Base-by-base conservation (phyloP, 2,329 filamentous ascomycete species). In the Calonectria pauciramosa region DNA sequence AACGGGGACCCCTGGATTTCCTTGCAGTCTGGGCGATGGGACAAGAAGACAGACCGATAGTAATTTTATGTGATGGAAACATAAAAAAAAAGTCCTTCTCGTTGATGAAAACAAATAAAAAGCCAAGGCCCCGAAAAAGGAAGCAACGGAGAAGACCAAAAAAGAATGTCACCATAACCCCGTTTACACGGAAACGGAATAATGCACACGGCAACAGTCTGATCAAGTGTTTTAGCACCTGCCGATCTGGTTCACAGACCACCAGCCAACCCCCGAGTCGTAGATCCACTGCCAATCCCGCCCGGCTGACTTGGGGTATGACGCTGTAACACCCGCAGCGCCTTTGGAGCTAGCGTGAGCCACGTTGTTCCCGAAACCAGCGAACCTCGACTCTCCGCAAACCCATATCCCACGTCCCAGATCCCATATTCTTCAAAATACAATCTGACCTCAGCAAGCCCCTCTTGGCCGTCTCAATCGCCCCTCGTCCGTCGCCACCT, bases 291-390 rank as follows among this genome's bases (percentile, higher is more conserved):
- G 26, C 60, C 60, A 65, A 47, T 44, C 38, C 60, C 38, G 41
- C 60, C 56, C 56, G 30, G 56, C 20, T 59, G 32, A 32, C 8
- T 52, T 64, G 38, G 14, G 66, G 38, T 59, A 73, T 66, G 59
- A 70, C 59, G 68, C 67, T 66, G 60, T 65, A 65, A 47, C 60
- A 65, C 38, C 38, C 38, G n/a, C 56, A 47, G 36, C 41, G 52
- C 71, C 54, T 28, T 23, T 60, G 34, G 30, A 23, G 28, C 51
- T 38, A 60, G 68, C 63, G 47, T 54, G 28, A 67, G 72, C 72
- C 72, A 74, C 72, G 72, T 54, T 71, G 68, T 71, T 74, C 72
- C 63, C 51, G 52, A 54, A 52, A 60, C 44, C 70, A 70, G 56
- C 56, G 16, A 66, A 60, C 54, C 51, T 38, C 63, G 10, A 47